These are phyloP conservation scores for Dendrocalamus sinicus DNA, from an alignment of 176 grass and related monocot genomes.

Conservation along the genomic window DNA sequence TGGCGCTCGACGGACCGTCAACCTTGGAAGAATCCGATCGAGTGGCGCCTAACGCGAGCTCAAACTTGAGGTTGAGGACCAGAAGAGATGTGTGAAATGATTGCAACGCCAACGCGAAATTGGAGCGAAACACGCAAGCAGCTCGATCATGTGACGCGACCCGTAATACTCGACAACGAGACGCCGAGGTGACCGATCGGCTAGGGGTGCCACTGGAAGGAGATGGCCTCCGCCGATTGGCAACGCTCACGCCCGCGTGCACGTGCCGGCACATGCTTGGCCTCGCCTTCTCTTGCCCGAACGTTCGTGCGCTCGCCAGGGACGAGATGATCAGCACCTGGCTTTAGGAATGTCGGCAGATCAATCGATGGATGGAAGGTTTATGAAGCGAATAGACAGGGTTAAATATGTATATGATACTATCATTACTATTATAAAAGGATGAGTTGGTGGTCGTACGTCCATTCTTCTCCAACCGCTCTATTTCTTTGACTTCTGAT, in stretches of 20 bases:
- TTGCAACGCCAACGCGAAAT: constrained; percentile 21
- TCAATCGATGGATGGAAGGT: no score
- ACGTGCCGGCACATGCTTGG: constrained; percentile 20
- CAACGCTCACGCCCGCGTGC: neutral
- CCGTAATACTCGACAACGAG: neutral
- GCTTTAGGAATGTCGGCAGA: no score
- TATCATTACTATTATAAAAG: no score
- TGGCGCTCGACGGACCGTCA: neutral
- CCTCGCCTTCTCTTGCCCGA: neutral
- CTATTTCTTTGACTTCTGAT: no score
- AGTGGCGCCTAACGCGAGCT: constrained; percentile 10
- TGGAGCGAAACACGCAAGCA: neutral
- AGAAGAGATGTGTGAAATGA: neutral
- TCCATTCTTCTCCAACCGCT: no score
- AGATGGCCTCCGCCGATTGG: neutral
- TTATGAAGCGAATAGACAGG: no score
- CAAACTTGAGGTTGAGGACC: constrained; percentile 32
- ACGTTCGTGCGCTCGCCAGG: neutral
- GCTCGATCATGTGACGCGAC: constrained; percentile 6
- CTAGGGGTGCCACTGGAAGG: neutral
- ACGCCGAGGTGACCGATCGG: neutral
- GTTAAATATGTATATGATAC: no score
- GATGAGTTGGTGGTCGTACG: no score
- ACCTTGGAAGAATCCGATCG: neutral
- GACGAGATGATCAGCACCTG: neutral